Evolutionary conservation across 805 yeast genomes (phyloP).

Genomic region (Metschnikowia henanensis): DNA sequence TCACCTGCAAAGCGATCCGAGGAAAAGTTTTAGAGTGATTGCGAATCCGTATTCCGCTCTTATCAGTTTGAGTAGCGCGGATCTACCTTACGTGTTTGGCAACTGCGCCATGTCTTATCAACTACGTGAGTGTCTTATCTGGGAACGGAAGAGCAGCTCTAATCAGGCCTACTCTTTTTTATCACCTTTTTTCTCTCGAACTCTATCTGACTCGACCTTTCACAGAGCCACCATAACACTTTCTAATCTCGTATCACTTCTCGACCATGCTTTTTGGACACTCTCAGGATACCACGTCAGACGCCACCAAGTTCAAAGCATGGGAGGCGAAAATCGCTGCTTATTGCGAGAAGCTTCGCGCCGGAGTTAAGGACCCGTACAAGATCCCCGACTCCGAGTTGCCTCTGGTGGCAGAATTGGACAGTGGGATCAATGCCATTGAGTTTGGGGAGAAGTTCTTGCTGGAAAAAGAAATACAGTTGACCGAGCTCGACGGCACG

Average conservation of each 20-base stretch:
- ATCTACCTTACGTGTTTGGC: background rate
- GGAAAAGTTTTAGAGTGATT: background rate
- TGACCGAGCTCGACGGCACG: slow-evolving; percentile 15
- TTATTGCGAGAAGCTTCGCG: slow-evolving; percentile 25
- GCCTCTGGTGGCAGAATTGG: slow-evolving; percentile 18
- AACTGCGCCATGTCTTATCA: background rate
- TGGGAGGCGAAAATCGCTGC: slow-evolving; percentile 35
- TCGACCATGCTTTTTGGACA: slow-evolving; percentile 4
- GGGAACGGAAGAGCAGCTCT: too few relatives aligned
- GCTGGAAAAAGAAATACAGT: slow-evolving; percentile 10
- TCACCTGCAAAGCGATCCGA: too few relatives aligned
- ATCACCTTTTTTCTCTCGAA: too few relatives aligned
- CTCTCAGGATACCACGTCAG: slow-evolving; percentile 10
- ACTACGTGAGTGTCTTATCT: too few relatives aligned
- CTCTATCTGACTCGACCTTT: too few relatives aligned
- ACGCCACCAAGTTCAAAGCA: slow-evolving; percentile 11
- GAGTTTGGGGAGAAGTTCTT: slow-evolving; percentile 12
- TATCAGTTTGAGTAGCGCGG: background rate
- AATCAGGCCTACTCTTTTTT: too few relatives aligned
- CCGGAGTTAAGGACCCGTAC: slow-evolving; percentile 19
- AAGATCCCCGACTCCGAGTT: slow-evolving; percentile 13
- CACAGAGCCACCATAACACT: too few relatives aligned
- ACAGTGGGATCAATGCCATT: slow-evolving; percentile 16
- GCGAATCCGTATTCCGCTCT: background rate
- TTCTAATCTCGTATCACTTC: background rate